Base-by-base conservation (phyloP, 2,329 filamentous ascomycete species). In the Lecanosticta acicola region DNA sequence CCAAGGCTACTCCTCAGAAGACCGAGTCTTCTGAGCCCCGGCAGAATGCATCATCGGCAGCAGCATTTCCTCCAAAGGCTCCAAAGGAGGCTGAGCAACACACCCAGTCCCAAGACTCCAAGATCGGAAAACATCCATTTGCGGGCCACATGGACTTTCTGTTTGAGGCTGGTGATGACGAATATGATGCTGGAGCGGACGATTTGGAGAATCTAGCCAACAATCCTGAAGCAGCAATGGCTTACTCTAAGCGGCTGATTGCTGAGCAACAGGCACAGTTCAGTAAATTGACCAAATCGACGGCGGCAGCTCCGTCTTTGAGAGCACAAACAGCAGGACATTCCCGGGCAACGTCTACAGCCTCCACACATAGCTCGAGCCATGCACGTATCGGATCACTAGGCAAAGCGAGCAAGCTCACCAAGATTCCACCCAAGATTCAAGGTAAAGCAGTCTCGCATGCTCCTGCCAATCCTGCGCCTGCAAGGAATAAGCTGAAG, bases 171-270 rank as follows among this genome's bases (percentile, higher is more conserved):
- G 58, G 57, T 13, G 61, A 63, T 32, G 60, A 62, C 32, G 60
- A 65, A 18, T 65, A 65, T 41, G 56, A 65, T 46, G 62, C 62
- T 18, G 62, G 62, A n/a, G 51, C 49, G 4, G 61, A 64, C 39
- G 61, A 65, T 39, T 46, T 64, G 17, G 54, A 53, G 20, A 60
- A 65, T 40, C 47, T 65, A 3, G 54, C 61, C 2, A 62, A 53
- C 13, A 60, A 65, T 32, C 62, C 62, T 0, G 61, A 64, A 38
- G 62, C 62, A 18, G 62, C 62, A 1, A 62, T 64, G 59, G 62
- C 59, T 2, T 65, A 59, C 39, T 65, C 62, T 2, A 65, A 65
- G 44, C 53, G 53, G 2, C 45, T 64, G 16, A 60, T 65, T 26
- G 56, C 56, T 10, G 57, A 58, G 33, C 57, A 61, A 39, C 47